phyloP scores from a whole-genome alignment of 2,329 filamentous ascomycete genomes.

The Arachnomyces sp. region DNA sequence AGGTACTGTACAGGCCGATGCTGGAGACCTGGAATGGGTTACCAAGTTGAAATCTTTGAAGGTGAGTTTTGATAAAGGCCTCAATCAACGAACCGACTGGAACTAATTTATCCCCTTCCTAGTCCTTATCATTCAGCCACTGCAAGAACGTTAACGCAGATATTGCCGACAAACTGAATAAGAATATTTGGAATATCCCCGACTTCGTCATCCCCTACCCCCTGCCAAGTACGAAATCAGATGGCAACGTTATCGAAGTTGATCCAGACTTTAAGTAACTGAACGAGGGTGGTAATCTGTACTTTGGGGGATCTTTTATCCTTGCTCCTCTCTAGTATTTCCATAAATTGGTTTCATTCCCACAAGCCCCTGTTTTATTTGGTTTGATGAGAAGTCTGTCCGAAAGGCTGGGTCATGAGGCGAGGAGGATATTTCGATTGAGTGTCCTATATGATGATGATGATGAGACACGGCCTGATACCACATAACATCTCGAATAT shows the following conservation, averaged over 20 bases:
- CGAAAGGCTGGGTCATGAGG: too few relatives aligned
- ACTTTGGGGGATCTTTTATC: too few relatives aligned
- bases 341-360: too few relatives aligned
- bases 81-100: neutral
- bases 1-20: slow-evolving; percentile 3
- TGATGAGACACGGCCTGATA: too few relatives aligned
- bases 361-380: too few relatives aligned
- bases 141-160: slow-evolving; percentile 18
- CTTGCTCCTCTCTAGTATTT: too few relatives aligned
- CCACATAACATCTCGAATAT: too few relatives aligned
- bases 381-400: too few relatives aligned
- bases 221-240: neutral
- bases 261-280: slow-evolving; percentile 11
- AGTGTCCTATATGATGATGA: too few relatives aligned
- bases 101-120: neutral
- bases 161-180: slow-evolving; percentile 18
- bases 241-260: slow-evolving; percentile 16
- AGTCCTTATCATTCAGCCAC: slow-evolving; percentile 24
- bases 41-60: slow-evolving; percentile 16
- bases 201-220: slow-evolving; percentile 19
- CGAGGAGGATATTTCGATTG: neutral
- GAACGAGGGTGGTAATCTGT: too few relatives aligned
- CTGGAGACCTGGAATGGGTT: slow-evolving; percentile 22
- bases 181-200: slow-evolving; percentile 20
- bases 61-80: slow-evolving; percentile 11